Evolutionary conservation across 306 rosid genomes (phyloP), one percentile per base, ranked within the genome.

Genomic region (Sophora flavescens): DNA sequence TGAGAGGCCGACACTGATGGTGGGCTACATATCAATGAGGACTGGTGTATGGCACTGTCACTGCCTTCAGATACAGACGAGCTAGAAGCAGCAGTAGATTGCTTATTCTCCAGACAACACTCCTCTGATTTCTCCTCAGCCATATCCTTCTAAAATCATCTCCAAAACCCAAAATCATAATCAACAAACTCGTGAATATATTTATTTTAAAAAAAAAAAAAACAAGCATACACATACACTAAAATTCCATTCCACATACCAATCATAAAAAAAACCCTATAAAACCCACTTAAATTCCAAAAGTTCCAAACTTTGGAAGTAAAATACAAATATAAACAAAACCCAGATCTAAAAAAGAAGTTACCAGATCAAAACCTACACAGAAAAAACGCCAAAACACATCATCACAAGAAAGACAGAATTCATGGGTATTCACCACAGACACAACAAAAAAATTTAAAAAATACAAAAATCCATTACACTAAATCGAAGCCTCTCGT

Each of bases 61-160:
- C 95, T 82, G 59, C 90, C 91, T 87, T 92, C 97, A 30, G 97
- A 95, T 2, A 80, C 81, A 77, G 97, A 89, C 28, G 97, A 95
- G 85, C 92, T 83, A 13, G 97, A 86, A 50, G 93, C 93, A 63
- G 90, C 93, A n/a, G 89, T 87, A 8, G 93, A 80, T 84, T 92
- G 97, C 74, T 92, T 95, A 88, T 95, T 95, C 92, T 90, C 99
- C 68, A 80, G 86, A 85, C 97, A 90, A 75, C 86, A 82, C 86
- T 89, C 96, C 80, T 93, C 98, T 15, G 80, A 78, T 79, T 89
- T 89, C 78, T 58, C 73, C 72, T 78, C 97, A 51, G 78, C 86
- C 96, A 91, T 90, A 75, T 75, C 86, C 81, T 86, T 82, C 85
- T 82, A 67, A 59, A 79, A 78, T 52, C 84, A 86, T 76, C 85